Conservation (phyloP, 1,139 yeast genomes). For the Pichia inconspicua region DNA sequence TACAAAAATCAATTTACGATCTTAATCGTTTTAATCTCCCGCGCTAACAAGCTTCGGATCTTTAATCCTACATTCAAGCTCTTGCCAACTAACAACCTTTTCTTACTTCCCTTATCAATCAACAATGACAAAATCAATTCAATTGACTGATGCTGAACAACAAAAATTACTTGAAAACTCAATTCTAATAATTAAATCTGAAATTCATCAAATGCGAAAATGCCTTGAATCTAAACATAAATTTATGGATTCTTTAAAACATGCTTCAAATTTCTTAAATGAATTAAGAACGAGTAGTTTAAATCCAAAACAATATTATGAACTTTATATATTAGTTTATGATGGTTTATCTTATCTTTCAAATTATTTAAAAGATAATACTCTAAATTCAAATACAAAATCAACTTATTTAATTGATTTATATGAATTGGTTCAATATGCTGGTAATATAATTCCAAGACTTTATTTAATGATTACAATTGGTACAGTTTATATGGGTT, state of each 20-base stretch:
- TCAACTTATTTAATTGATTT: conserved; percentile 67
- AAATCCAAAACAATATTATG: conserved; percentile 91
- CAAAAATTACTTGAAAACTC: conserved; percentile 41
- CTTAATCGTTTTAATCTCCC: no score
- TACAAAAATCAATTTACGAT: no score
- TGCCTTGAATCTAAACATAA: conserved; percentile 59
- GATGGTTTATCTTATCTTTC: conserved; percentile 74
- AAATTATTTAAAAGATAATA: conserved; percentile 56
- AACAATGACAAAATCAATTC: conserved; percentile 10
- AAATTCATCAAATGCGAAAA: conserved; percentile 69
- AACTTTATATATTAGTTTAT: conserved; percentile 74
- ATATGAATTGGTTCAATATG: conserved; percentile 91
- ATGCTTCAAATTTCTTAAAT: conserved; percentile 73
- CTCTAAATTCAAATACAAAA: conserved; percentile 36
- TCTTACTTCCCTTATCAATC: not conserved
- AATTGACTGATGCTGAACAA: conserved; percentile 22
- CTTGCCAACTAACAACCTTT: not conserved
- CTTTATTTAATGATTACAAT: conserved; percentile 91
- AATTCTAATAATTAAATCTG: conserved; percentile 54
- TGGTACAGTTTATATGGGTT: conserved; percentile 80
- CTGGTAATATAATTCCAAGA: conserved; percentile 88
- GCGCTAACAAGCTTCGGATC: no score
- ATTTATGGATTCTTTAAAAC: conserved; percentile 81
- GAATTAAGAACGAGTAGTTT: conserved; percentile 72
- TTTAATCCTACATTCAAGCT: no score